Evolutionary conservation across 768 basidiomycete species (phyloP).

Genomic region (Psilocybe cyanescens): DNA sequence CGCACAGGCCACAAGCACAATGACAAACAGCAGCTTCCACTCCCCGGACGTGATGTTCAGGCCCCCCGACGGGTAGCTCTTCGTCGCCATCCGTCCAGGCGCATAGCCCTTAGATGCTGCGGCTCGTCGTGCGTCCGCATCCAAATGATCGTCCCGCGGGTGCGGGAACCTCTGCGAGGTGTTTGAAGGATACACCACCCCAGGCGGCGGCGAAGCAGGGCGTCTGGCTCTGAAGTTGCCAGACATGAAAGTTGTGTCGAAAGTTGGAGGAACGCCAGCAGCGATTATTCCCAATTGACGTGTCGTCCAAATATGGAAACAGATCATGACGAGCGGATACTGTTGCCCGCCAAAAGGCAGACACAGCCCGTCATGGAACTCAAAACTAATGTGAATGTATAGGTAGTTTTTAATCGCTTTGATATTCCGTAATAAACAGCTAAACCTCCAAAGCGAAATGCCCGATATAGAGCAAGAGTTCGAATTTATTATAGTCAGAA

Average conservation of each 20-base stretch:
- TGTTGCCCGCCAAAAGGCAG: background rate
- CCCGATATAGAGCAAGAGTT: background rate
- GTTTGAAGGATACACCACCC: constrained; percentile 37
- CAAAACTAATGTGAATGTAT: too few relatives aligned
- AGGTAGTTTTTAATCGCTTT: too few relatives aligned
- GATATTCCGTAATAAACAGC: too few relatives aligned
- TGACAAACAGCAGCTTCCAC: constrained; percentile 69
- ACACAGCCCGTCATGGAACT: background rate
- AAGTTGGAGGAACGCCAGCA: constrained; percentile 4
- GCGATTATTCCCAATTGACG: constrained; percentile 18
- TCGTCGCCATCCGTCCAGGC: constrained; percentile 43
- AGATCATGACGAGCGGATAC: background rate
- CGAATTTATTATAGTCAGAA: background rate
- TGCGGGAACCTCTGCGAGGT: constrained; percentile 65
- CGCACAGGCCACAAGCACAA: constrained; percentile 72
- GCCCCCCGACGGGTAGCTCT: constrained; percentile 57
- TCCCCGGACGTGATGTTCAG: constrained; percentile 71
- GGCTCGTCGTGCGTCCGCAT: constrained; percentile 72
- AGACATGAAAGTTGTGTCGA: constrained; percentile 33
- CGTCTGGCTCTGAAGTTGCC: constrained; percentile 67
- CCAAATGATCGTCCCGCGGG: constrained; percentile 64
- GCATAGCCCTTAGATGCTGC: constrained; percentile 69
- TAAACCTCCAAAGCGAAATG: too few relatives aligned
- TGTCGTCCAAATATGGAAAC: constrained; percentile 24
- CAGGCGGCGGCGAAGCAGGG: constrained; percentile 67